Evolutionary conservation across 495 filamentous ascomycete species (phyloP).

Genomic region (Jackrogersella minutella): DNA sequence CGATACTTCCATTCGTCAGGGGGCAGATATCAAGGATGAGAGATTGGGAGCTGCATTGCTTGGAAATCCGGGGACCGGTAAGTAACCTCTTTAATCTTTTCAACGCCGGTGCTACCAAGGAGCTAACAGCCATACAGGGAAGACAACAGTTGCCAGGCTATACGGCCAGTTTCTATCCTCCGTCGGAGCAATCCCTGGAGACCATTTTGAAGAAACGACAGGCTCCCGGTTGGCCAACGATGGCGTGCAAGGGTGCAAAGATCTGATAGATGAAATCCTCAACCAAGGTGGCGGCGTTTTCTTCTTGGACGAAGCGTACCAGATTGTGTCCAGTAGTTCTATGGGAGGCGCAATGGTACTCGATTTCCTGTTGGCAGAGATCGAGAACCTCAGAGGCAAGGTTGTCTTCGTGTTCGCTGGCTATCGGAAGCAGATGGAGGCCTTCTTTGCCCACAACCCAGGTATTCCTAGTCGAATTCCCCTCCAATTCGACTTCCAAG

Average conservation of each 20-base stretch:
- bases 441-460: constrained; percentile 80
- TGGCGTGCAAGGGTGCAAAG: constrained; percentile 65
- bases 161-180: constrained; percentile 75
- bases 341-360: constrained; percentile 67
- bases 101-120: neutral
- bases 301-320: constrained; percentile 84
- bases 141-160: constrained; percentile 81
- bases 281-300: constrained; percentile 71
- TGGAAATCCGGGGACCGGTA: constrained; percentile 84
- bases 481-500: constrained; percentile 68
- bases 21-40: constrained; percentile 62
- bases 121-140: constrained; percentile 58
- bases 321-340: constrained; percentile 66
- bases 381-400: constrained; percentile 78
- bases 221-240: constrained; percentile 71
- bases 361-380: constrained; percentile 76
- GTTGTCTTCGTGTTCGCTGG: constrained; percentile 81
- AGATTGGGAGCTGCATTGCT: constrained; percentile 71
- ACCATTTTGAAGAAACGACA: constrained; percentile 70
- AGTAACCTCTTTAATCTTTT: neutral
- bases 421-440: constrained; percentile 81
- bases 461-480: constrained; percentile 79
- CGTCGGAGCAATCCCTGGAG: constrained; percentile 63
- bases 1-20: constrained; percentile 67
- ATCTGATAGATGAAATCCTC: constrained; percentile 64